Conservation (phyloP, 225 moss, liverwort and hornwort genomes). For the Marchantia polymorpha region DNA sequence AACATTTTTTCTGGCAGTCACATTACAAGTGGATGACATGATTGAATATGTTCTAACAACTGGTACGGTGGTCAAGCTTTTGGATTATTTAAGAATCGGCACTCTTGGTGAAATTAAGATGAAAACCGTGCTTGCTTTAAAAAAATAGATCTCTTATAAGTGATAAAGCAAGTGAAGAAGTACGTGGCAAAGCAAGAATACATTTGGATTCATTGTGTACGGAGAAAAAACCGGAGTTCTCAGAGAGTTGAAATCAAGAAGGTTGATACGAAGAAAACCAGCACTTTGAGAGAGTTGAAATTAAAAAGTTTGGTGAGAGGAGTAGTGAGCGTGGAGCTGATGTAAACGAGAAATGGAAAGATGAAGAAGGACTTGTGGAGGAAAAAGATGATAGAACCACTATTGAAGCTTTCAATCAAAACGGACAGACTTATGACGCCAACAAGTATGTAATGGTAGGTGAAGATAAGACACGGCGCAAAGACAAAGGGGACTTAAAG, state of each 20-base stretch:
- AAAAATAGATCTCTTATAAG: constrained; percentile 59
- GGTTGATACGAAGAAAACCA: too few relatives aligned
- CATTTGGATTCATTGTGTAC: constrained; percentile 59
- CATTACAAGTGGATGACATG: constrained; percentile 87
- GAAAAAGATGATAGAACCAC: constrained; percentile 52
- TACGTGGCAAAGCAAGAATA: constrained; percentile 65
- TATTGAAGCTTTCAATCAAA: constrained; percentile 53
- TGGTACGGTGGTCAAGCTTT: constrained; percentile 86
- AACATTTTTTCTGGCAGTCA: constrained; percentile 87
- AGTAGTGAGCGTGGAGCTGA: constrained; percentile 59
- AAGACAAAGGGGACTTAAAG: constrained; percentile 81
- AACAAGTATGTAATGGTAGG: constrained; percentile 84
- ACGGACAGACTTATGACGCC: constrained; percentile 68
- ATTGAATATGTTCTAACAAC: too few relatives aligned
- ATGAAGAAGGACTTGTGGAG: constrained; percentile 62
- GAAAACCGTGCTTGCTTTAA: constrained; percentile 27
- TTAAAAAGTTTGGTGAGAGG: constrained; percentile 61
- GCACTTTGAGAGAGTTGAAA: constrained; percentile 32
- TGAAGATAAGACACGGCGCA: constrained; percentile 80
- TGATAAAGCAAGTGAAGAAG: constrained; percentile 79
- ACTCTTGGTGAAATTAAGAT: constrained; percentile 69
- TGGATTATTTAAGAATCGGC: constrained; percentile 88
- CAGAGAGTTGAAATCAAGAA: too few relatives aligned
- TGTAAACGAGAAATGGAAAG: constrained; percentile 63
- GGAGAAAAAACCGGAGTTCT: too few relatives aligned